These are phyloP conservation scores for Vinca minor DNA, from an alignment of 257 asterid species.

Conservation along the genomic window DNA sequence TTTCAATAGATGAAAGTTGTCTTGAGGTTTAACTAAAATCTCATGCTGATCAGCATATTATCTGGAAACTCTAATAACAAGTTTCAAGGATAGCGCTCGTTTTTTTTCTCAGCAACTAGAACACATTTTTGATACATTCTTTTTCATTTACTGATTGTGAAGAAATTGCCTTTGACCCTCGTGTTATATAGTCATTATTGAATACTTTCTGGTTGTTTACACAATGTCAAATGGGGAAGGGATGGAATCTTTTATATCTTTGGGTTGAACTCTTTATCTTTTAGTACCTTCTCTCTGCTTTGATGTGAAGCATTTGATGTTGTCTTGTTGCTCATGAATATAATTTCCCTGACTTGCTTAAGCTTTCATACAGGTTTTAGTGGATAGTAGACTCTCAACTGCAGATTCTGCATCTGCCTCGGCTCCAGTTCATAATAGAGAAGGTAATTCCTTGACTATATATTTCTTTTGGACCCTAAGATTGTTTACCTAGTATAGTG, in stretches of 20 bases:
- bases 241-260: not conserved
- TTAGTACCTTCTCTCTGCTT: not conserved
- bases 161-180: not conserved
- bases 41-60: not conserved
- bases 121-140: too few species aligned
- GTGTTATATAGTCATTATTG: not conserved
- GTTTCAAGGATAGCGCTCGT: not conserved
- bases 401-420: conserved; percentile 40
- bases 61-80: not conserved
- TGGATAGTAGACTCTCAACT: conserved; percentile 37
- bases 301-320: not conserved
- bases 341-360: not conserved
- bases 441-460: conserved; percentile 35
- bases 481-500: not conserved
- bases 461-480: not conserved
- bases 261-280: not conserved
- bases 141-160: too few species aligned
- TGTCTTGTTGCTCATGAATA: too few species aligned
- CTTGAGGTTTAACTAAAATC: not conserved
- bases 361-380: conserved; percentile 49
- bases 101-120: not conserved
- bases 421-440: conserved; percentile 30
- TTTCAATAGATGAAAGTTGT: not conserved
- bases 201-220: not conserved
- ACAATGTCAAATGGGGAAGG: not conserved